Evolutionary conservation across 2,329 filamentous ascomycete species (phyloP).

Genomic region (Colletotrichum coccodes): DNA sequence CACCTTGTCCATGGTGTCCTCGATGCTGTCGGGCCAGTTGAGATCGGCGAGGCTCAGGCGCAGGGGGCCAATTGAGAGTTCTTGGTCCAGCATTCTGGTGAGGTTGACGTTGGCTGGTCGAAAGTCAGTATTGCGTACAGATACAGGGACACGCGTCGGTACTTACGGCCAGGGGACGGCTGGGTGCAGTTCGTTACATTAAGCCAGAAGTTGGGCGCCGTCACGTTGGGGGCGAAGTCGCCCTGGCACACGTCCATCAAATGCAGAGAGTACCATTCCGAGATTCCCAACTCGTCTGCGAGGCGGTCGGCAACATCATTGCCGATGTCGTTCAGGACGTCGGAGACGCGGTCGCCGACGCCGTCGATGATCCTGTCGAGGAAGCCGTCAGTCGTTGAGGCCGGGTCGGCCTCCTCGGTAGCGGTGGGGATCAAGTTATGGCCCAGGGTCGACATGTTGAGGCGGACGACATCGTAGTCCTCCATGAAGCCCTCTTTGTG

Average conservation of each 20-base stretch:
- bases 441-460: slow-evolving; percentile 52
- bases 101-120: slow-evolving; percentile 55
- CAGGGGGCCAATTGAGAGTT: slow-evolving; percentile 56
- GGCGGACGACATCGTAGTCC: slow-evolving; percentile 51
- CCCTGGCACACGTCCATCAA: slow-evolving; percentile 59
- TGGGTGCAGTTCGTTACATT: slow-evolving; percentile 58
- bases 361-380: slow-evolving; percentile 39
- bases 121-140: slow-evolving; percentile 9
- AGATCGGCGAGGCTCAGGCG: slow-evolving; percentile 56
- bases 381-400: slow-evolving; percentile 37
- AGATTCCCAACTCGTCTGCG: slow-evolving; percentile 55
- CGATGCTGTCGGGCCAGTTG: slow-evolving; percentile 55
- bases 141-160: neutral
- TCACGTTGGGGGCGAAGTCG: slow-evolving; percentile 55
- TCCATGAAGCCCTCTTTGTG: slow-evolving; percentile 54
- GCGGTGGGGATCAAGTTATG: slow-evolving; percentile 40
- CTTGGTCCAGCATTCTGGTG: slow-evolving; percentile 55
- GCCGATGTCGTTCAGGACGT: slow-evolving; percentile 51
- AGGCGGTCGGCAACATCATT: slow-evolving; percentile 52
- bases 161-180: slow-evolving; percentile 50
- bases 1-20: slow-evolving; percentile 58
- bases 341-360: slow-evolving; percentile 46
- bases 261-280: slow-evolving; percentile 63
- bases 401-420: slow-evolving; percentile 17
- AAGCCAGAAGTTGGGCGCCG: slow-evolving; percentile 46